These are phyloP conservation scores for Ciborinia camelliae DNA, from an alignment of 2,329 filamentous ascomycete species.

Conservation along the genomic window DNA sequence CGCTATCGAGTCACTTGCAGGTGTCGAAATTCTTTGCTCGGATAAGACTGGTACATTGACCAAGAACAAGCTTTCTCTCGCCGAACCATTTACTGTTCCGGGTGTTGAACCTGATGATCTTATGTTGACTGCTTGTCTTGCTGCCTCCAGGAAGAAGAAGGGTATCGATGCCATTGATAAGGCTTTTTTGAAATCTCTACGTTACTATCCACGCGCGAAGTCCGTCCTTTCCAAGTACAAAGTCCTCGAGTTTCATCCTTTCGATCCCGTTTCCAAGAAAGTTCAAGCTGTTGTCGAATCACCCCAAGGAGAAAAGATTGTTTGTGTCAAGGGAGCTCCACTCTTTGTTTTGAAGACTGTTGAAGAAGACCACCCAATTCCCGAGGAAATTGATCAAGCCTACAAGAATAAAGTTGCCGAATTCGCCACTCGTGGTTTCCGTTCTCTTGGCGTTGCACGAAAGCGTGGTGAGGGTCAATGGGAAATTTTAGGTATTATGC, in stretches of 20 bases:
- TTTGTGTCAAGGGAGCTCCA: slow-evolving; percentile 88
- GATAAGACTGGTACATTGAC: slow-evolving; percentile 93
- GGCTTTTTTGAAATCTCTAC: slow-evolving; percentile 84
- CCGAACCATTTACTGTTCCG: slow-evolving; percentile 77
- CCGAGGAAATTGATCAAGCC: slow-evolving; percentile 70
- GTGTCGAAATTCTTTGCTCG: slow-evolving; percentile 90
- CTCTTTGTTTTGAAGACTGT: slow-evolving; percentile 84
- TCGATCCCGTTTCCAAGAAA: slow-evolving; percentile 93
- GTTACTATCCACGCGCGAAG: slow-evolving; percentile 80
- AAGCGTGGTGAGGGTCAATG: slow-evolving; percentile 78
- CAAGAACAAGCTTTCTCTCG: slow-evolving; percentile 88
- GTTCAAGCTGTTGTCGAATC: slow-evolving; percentile 81
- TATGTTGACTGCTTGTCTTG: slow-evolving; percentile 87
- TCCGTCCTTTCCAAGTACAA: slow-evolving; percentile 76
- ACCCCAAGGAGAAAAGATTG: slow-evolving; percentile 77
- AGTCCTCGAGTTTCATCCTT: slow-evolving; percentile 80
- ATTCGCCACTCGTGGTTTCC: slow-evolving; percentile 89
- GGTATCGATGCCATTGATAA: slow-evolving; percentile 94
- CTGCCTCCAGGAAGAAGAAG: slow-evolving; percentile 91
- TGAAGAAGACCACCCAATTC: slow-evolving; percentile 77
- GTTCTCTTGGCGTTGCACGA: slow-evolving; percentile 87
- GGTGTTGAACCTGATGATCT: slow-evolving; percentile 84
- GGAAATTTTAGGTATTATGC: slow-evolving; percentile 95
- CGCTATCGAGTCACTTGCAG: slow-evolving; percentile 86
- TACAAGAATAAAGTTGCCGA: slow-evolving; percentile 94